Evolutionary conservation across 2,329 filamentous ascomycete genomes (phyloP).

Genomic region (Thielaviopsis musarum): DNA sequence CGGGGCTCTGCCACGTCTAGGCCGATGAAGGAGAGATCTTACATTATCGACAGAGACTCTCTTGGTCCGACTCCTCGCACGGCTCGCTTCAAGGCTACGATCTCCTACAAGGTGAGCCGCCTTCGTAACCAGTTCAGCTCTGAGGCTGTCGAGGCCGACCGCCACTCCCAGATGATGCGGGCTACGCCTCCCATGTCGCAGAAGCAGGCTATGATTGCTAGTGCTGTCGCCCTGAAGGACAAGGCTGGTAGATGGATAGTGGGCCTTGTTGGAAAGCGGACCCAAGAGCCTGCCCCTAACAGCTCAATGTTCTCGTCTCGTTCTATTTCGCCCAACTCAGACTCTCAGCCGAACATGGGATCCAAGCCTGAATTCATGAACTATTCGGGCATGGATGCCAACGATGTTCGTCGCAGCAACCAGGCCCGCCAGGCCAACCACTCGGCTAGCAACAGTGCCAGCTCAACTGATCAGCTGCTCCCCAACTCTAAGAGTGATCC

Average conservation of each 20-base stretch:
- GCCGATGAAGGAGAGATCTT: conserved; percentile 18
- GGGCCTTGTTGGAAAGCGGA: conserved; percentile 10
- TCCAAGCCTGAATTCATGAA: conserved; percentile 28
- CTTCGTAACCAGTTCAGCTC: conserved; percentile 4
- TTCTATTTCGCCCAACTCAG: not conserved
- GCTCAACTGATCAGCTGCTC: conserved; percentile 24
- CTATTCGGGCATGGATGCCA: conserved; percentile 26
- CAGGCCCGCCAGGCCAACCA: conserved; percentile 20
- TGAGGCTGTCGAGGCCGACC: conserved; percentile 23
- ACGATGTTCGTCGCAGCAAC: conserved; percentile 23
- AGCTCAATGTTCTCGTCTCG: not conserved
- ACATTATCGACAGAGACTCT: conserved; percentile 28
- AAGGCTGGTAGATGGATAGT: conserved; percentile 16
- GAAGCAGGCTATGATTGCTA: conserved; percentile 16
- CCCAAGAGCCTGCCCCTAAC: not conserved
- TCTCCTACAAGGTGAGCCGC: conserved; percentile 18
- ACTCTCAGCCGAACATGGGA: not conserved
- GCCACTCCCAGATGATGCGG: conserved; percentile 26
- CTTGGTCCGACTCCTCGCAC: conserved; percentile 32
- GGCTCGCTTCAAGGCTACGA: conserved; percentile 24
- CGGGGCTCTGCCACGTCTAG: conserved; percentile 14
- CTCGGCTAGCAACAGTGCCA: conserved; percentile 18
- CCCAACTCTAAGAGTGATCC: conserved; percentile 25
- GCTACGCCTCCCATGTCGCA: conserved; percentile 11
- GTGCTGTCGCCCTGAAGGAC: conserved; percentile 18